Evolutionary conservation across 164 flowering plant genomes (phyloP).

Genomic region (Brasenia schreberi): DNA sequence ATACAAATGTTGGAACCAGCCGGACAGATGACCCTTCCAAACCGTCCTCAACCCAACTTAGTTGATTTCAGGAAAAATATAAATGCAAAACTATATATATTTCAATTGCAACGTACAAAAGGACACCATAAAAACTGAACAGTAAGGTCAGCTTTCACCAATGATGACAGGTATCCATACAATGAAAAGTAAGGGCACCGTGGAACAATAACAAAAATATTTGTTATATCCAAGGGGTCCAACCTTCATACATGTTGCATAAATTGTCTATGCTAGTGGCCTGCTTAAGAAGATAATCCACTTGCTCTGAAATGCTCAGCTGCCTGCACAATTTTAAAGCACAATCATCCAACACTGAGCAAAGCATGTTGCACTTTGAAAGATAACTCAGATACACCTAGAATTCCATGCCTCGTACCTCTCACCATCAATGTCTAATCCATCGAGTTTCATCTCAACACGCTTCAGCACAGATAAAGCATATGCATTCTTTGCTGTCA

Average conservation of each 20-base stretch:
- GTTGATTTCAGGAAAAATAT: too few species aligned
- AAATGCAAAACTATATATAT: too few species aligned
- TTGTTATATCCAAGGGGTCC: conserved; percentile 96
- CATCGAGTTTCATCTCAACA: conserved; percentile 86
- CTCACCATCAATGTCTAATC: conserved; percentile 56
- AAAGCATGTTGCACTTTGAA: not conserved
- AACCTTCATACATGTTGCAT: conserved; percentile 98
- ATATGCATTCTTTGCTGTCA: conserved; percentile 77
- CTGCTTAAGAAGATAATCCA: conserved; percentile 87
- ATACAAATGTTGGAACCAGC: too few species aligned
- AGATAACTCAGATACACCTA: not conserved
- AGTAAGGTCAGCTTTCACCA: too few species aligned
- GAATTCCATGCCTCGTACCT: conserved; percentile 33
- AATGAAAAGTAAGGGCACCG: too few species aligned
- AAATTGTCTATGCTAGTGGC: conserved; percentile 85
- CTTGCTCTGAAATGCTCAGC: conserved; percentile 64
- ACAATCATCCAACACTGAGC: conserved; percentile 3
- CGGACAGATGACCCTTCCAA: too few species aligned
- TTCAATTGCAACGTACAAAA: too few species aligned
- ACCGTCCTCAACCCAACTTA: too few species aligned
- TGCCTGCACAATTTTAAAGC: conserved; percentile 35
- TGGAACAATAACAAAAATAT: not conserved
- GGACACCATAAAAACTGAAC: too few species aligned
- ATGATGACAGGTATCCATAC: too few species aligned
- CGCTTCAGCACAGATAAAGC: conserved; percentile 75